These are phyloP conservation scores for Catharanthus roseus DNA, from an alignment of 257 asterid genomes.

Conservation along the genomic window DNA sequence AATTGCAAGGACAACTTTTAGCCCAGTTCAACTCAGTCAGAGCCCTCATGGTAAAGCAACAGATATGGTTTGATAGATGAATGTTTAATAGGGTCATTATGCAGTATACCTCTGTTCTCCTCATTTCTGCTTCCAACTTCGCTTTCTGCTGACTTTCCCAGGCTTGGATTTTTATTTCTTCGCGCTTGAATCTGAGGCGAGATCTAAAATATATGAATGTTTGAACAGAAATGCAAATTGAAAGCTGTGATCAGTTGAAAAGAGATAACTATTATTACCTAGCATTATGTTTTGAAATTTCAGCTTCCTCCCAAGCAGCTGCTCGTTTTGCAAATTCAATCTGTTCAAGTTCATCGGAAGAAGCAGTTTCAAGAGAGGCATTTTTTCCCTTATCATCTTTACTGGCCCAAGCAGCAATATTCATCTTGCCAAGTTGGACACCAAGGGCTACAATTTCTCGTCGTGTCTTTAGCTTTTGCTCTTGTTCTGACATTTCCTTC, in stretches of 20 bases:
- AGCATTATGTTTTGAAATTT: constrained; percentile 73
- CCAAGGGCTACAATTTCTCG: constrained; percentile 93
- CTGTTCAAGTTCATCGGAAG: constrained; percentile 45
- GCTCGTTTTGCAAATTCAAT: constrained; percentile 78
- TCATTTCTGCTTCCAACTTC: constrained; percentile 91
- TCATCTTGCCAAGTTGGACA: constrained; percentile 91
- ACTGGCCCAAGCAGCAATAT: constrained; percentile 99
- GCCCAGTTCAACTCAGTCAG: background rate
- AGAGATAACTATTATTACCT: constrained; percentile 36
- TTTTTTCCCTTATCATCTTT: constrained; percentile 64
- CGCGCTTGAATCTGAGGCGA: constrained; percentile 66
- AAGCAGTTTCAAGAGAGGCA: constrained; percentile 26
- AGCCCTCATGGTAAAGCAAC: background rate
- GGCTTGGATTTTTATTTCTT: constrained; percentile 84
- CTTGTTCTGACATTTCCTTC: constrained; percentile 70
- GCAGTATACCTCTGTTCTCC: constrained; percentile 72
- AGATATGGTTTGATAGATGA: background rate
- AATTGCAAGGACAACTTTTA: background rate
- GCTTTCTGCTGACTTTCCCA: constrained; percentile 97
- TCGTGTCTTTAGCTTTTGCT: constrained; percentile 67
- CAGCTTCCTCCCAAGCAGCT: constrained; percentile 93
- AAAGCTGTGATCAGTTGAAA: background rate
- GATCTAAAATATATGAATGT: constrained; percentile 3
- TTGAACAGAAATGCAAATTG: background rate
- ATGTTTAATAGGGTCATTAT: background rate